Conservation (phyloP, 805 yeast genomes). For the Starmera amethionina region DNA sequence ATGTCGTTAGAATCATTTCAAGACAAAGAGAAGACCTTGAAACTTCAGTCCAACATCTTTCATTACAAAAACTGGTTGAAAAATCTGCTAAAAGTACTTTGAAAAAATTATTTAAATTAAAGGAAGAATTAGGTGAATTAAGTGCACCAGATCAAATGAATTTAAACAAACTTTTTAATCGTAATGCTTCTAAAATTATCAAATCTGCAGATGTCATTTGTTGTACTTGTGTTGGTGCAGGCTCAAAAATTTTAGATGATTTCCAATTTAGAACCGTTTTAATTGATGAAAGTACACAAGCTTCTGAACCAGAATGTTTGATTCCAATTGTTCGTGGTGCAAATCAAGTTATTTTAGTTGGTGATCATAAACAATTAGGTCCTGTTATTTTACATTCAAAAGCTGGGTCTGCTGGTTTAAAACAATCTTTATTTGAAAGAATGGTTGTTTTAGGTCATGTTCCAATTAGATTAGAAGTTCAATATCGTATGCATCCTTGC, state of each 20-base stretch:
- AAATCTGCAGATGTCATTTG: slow-evolving; percentile 69
- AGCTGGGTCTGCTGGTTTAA: slow-evolving; percentile 82
- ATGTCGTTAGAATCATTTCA: slow-evolving; percentile 72
- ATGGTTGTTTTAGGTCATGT: slow-evolving; percentile 71
- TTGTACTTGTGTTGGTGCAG: slow-evolving; percentile 90
- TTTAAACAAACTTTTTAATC: slow-evolving; percentile 31
- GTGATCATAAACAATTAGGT: slow-evolving; percentile 94
- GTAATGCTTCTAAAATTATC: slow-evolving; percentile 41
- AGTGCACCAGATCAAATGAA: slow-evolving; percentile 40
- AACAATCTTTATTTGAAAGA: slow-evolving; percentile 82
- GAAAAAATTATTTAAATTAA: slow-evolving; percentile 46
- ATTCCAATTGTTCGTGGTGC: slow-evolving; percentile 88
- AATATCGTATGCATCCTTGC: slow-evolving; percentile 91
- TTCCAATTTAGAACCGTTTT: slow-evolving; percentile 66
- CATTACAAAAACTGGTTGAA: slow-evolving; percentile 45
- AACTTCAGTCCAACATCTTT: slow-evolving; percentile 43
- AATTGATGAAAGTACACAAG: slow-evolving; percentile 91
- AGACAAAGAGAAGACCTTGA: slow-evolving; percentile 75
- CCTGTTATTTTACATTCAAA: slow-evolving; percentile 76
- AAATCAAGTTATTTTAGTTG: slow-evolving; percentile 80
- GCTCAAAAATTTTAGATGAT: slow-evolving; percentile 50
- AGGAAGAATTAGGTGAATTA: slow-evolving; percentile 61
- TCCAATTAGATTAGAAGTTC: slow-evolving; percentile 83
- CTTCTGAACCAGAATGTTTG: slow-evolving; percentile 85
- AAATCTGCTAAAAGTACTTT: slow-evolving; percentile 43